Conservation (phyloP, 306 rosid genomes). For the Sicyos baderoa region DNA sequence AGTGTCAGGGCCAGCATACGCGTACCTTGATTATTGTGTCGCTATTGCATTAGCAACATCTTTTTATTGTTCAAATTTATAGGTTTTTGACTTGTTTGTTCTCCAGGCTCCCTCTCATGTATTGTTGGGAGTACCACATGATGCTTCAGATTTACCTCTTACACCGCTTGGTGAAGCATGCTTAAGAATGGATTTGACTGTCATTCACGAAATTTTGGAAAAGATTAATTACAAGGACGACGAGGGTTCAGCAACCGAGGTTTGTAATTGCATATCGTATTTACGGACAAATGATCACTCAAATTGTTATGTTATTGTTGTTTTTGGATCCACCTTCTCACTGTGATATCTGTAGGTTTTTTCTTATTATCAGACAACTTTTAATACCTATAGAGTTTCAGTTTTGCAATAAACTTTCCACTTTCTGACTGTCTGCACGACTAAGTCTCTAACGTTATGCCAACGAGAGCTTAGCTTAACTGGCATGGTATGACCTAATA, state of each 20-base stretch:
- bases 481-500: no score
- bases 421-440: not conserved
- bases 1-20: no score
- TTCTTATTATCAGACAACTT: not conserved
- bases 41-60: not conserved
- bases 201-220: slow-evolving; percentile 79
- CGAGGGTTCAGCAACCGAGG: slow-evolving; percentile 93
- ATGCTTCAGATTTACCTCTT: slow-evolving; percentile 45
- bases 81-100: slow-evolving; percentile 14
- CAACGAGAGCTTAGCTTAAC: no score
- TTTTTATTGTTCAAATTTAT: not conserved
- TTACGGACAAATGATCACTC: not conserved
- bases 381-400: not conserved
- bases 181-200: slow-evolving; percentile 70
- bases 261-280: slow-evolving; percentile 23
- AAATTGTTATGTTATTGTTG: not conserved
- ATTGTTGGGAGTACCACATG: slow-evolving; percentile 71
- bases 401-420: not conserved
- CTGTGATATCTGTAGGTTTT: not conserved
- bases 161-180: slow-evolving; percentile 86
- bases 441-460: not conserved
- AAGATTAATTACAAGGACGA: slow-evolving; percentile 81
- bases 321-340: not conserved
- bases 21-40: no score
- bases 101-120: slow-evolving; percentile 76